Evolutionary conservation across 805 yeast species (phyloP), one percentile per base, ranked within the genome.

Genomic region (Metschnikowia lochheadii): DNA sequence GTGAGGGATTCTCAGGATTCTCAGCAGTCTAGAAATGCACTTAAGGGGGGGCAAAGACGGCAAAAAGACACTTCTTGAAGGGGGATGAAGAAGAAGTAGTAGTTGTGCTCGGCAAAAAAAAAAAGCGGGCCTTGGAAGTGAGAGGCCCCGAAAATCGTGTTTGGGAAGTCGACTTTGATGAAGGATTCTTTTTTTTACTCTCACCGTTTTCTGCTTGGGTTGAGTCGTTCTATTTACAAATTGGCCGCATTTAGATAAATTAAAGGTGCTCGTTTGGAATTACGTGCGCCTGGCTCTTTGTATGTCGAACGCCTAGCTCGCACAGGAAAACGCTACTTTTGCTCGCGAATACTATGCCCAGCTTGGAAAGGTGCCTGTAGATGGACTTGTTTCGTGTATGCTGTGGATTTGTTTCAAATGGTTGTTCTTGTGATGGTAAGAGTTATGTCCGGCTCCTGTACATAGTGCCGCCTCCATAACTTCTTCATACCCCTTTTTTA

Each of bases 181-280:
- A 44, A 26, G 40, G 38, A 31, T 29, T n/a, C 26, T 21, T 44
- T 35, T 44, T 43, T 43, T 26, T 14, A 8, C 29, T 34, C 46
- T 35, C 46, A 36, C 46, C 40, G 39, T 26, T 35, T 35, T 23
- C 40, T 36, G 46, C 46, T 23, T 31, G 8, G 32, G 8, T 41
- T 34, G 46, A 43, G 40, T 21, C 34, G 23, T 35, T 44, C 40
- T 44, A 44, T 44, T 44, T 44, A 44, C 40, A 44, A 35, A 35
- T 11, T 34, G 21, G n/a, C 46, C 46, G 34, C 23, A 23, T 44
- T 33, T 14, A 35, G 46, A 35, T 44, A 44, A 44, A 44, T 34
- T 44, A 35, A 11, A 29, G 45, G 43, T 29, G 48, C 40, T 20
- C 20, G n/a, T 20, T 29, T 11, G 11, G 20, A 42, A 33, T 42